Evolutionary conservation across 2,329 filamentous ascomycete species (phyloP).

Genomic region (Daldinia sp.): DNA sequence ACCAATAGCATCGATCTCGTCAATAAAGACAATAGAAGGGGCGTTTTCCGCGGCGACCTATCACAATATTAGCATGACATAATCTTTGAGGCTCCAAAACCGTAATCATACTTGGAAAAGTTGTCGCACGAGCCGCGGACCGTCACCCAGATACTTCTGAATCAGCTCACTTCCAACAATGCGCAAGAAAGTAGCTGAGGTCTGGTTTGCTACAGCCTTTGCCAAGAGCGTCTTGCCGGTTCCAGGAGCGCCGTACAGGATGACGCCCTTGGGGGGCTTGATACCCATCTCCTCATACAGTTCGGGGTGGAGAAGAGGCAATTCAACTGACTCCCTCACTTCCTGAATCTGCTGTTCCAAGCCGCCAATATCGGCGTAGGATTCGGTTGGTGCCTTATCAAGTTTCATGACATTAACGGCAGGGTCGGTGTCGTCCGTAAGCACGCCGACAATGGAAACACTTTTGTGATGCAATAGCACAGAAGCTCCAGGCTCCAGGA

Average conservation of each 20-base stretch:
- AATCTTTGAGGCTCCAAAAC: too few species aligned
- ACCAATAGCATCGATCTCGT: slow-evolving; percentile 98
- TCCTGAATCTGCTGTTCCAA: slow-evolving; percentile 96
- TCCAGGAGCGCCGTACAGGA: slow-evolving; percentile 95
- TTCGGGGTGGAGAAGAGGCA: slow-evolving; percentile 94
- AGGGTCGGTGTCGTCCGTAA: slow-evolving; percentile 96
- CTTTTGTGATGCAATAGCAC: slow-evolving; percentile 97
- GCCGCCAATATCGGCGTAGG: slow-evolving; percentile 98
- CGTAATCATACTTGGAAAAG: slow-evolving; percentile 78
- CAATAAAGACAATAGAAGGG: slow-evolving; percentile 97
- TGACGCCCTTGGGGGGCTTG: slow-evolving; percentile 99
- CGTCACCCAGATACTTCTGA: slow-evolving; percentile 98
- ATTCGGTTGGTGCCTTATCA: slow-evolving; percentile 97
- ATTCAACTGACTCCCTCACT: slow-evolving; percentile 94
- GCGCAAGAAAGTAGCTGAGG: slow-evolving; percentile 96
- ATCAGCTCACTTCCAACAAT: slow-evolving; percentile 98
- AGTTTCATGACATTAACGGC: slow-evolving; percentile 99
- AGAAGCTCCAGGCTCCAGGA: slow-evolving; percentile 94
- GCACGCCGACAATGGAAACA: slow-evolving; percentile 95
- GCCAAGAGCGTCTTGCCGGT: slow-evolving; percentile 96
- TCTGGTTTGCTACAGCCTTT: slow-evolving; percentile 98
- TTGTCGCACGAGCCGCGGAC: slow-evolving; percentile 92
- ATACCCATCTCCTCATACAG: slow-evolving; percentile 99
- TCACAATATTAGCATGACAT: slow-evolving; percentile 43
- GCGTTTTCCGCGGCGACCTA: slow-evolving; percentile 94